These are phyloP conservation scores for Chytriomyces confervae DNA, from an alignment of 192 early-diverging fungal species.

Conservation along the genomic window DNA sequence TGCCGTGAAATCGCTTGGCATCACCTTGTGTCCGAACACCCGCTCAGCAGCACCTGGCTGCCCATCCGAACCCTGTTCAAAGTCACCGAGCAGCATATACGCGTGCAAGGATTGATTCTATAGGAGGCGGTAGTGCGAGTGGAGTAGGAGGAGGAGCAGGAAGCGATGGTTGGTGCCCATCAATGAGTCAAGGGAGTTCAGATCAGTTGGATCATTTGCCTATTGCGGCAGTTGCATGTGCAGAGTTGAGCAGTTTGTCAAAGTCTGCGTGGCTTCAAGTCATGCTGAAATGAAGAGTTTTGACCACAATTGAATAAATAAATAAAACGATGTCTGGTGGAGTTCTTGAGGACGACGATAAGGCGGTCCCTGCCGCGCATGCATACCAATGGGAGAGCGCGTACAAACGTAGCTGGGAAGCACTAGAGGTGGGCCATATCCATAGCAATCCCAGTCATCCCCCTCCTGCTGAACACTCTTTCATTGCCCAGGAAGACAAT, in stretches of 20 bases:
- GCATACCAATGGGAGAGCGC: constrained; percentile 91
- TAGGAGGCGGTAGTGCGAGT: too few relatives aligned
- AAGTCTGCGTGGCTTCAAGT: neutral
- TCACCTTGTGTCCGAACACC: too few relatives aligned
- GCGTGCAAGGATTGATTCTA: too few relatives aligned
- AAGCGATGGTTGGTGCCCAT: too few relatives aligned
- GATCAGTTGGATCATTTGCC: too few relatives aligned
- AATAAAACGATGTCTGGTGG: neutral
- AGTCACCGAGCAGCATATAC: too few relatives aligned
- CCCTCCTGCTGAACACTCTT: neutral
- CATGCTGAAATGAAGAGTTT: neutral
- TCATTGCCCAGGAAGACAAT: constrained; percentile 53
- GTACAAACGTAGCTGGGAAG: constrained; percentile 97
- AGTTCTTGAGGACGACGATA: constrained; percentile 9
- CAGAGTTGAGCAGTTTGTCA: neutral
- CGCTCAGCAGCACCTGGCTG: too few relatives aligned
- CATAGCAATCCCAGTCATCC: neutral
- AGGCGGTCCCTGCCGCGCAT: neutral
- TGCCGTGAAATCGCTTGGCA: too few relatives aligned
- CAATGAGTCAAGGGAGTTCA: too few relatives aligned
- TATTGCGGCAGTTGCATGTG: neutral
- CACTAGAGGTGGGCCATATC: constrained; percentile 67
- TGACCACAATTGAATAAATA: neutral
- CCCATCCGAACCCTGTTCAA: too few relatives aligned
- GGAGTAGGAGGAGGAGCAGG: too few relatives aligned